Evolutionary conservation across 805 yeast genomes (phyloP).

Genomic region (Vanderwaltozyma verrucispora): DNA sequence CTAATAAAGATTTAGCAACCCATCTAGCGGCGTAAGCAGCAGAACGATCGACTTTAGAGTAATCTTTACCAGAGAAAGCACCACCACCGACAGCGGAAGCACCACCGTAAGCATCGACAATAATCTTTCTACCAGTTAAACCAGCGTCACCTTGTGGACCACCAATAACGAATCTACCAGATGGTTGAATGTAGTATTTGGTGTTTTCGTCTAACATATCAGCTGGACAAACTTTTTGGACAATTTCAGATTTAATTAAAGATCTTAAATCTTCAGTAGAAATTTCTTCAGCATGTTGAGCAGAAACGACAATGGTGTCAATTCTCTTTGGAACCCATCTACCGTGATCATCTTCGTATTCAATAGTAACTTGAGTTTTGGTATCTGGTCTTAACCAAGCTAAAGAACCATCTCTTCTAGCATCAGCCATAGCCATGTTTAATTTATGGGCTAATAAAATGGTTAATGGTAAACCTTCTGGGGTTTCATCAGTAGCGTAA

Average conservation of each 20-base stretch:
- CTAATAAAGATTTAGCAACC: slow-evolving; percentile 97
- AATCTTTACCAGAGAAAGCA: slow-evolving; percentile 99
- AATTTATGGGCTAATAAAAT: slow-evolving; percentile 89
- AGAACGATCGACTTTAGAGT: slow-evolving; percentile 98
- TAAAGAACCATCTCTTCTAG: slow-evolving; percentile 91
- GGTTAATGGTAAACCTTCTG: slow-evolving; percentile 93
- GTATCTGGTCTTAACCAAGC: slow-evolving; percentile 99
- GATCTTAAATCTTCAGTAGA: slow-evolving; percentile 85
- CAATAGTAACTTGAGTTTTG: slow-evolving; percentile 98
- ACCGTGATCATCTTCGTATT: slow-evolving; percentile 89
- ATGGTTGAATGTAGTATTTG: slow-evolving; percentile 96
- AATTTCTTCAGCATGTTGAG: slow-evolving; percentile 96
- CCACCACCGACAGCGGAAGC: slow-evolving; percentile 99
- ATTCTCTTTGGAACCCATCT: slow-evolving; percentile 94
- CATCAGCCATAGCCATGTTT: slow-evolving; percentile 92
- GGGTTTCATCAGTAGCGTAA: slow-evolving; percentile 98
- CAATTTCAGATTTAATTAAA: slow-evolving; percentile 66
- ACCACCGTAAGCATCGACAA: slow-evolving; percentile 99
- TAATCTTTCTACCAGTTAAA: slow-evolving; percentile 98
- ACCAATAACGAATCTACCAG: slow-evolving; percentile 99
- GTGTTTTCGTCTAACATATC: slow-evolving; percentile 89
- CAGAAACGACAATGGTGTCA: slow-evolving; percentile 93
- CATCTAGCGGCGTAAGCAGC: slow-evolving; percentile 99
- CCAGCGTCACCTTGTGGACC: slow-evolving; percentile 99
- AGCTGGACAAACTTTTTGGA: slow-evolving; percentile 88